These are phyloP conservation scores for Phoma sp. DNA, from an alignment of 2,329 filamentous ascomycete genomes.

Conservation along the genomic window DNA sequence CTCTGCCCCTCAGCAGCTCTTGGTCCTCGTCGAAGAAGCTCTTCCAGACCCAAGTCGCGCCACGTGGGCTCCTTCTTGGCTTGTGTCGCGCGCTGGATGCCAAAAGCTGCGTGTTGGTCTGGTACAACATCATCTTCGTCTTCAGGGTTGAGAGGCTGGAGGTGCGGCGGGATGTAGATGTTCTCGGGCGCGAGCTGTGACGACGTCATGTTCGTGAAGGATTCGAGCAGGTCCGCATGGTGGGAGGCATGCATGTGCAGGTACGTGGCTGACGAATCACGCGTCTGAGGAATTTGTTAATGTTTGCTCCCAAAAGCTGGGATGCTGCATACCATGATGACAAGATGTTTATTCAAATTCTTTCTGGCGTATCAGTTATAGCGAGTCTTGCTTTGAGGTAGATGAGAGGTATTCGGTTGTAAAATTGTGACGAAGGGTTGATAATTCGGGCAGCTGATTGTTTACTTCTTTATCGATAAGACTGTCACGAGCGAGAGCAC, in stretches of 20 bases:
- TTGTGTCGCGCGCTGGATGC: constrained; percentile 82
- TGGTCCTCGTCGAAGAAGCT: constrained; percentile 72
- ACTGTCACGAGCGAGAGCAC: background rate
- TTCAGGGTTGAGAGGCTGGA: constrained; percentile 84
- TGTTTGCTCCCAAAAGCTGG: too few species aligned
- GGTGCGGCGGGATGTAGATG: constrained; percentile 79
- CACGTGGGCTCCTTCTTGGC: constrained; percentile 74
- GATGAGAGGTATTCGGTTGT: background rate
- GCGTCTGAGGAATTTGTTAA: constrained; percentile 55
- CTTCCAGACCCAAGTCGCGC: constrained; percentile 78
- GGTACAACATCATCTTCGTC: constrained; percentile 90
- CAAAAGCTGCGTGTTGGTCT: constrained; percentile 87
- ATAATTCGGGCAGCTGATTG: background rate
- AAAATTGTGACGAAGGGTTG: background rate
- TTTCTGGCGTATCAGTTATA: too few species aligned
- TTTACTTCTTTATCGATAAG: constrained; percentile 2
- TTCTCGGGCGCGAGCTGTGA: constrained; percentile 64
- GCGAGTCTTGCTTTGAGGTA: background rate
- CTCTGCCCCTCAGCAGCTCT: constrained; percentile 12
- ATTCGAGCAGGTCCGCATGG: constrained; percentile 80
- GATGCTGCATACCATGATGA: constrained; percentile 5
- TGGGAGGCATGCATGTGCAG: constrained; percentile 76
- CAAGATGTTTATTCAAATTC: too few species aligned
- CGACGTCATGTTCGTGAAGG: constrained; percentile 52
- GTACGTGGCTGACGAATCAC: constrained; percentile 78